These are phyloP conservation scores for Ceratocystiopsis sp. DNA, from an alignment of 2,329 filamentous ascomycete genomes.

Conservation along the genomic window DNA sequence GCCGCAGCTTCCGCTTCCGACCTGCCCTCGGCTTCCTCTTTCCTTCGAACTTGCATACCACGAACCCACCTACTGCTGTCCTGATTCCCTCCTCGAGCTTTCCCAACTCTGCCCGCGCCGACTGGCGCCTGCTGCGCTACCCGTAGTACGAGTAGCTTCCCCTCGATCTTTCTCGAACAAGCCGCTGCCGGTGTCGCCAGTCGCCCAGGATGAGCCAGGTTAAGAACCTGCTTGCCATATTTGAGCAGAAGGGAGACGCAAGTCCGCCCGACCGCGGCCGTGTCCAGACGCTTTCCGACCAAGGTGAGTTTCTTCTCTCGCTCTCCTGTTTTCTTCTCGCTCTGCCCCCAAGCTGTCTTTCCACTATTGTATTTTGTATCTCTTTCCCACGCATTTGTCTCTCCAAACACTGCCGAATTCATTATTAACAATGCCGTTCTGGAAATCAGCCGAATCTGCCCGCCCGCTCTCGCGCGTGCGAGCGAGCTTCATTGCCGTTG, in stretches of 20 bases:
- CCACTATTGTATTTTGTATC: conserved; percentile 1
- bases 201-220: conserved; percentile 46
- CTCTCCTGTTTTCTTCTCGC: conserved; percentile 1
- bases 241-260: conserved; percentile 53
- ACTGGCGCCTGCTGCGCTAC: background rate
- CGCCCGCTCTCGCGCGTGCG: conserved; percentile 59
- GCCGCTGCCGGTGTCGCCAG: background rate
- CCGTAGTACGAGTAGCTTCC: background rate
- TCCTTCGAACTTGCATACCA: too few species aligned
- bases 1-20: conserved; percentile 1
- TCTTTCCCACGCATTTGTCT: too few species aligned
- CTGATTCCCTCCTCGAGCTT: background rate
- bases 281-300: conserved; percentile 34
- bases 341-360: background rate
- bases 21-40: background rate
- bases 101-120: background rate
- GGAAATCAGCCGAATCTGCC: conserved; percentile 25
- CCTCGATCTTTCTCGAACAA: background rate
- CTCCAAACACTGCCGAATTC: too few species aligned
- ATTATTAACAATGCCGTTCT: too few species aligned
- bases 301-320: conserved; percentile 15
- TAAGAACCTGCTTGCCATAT: conserved; percentile 63
- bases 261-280: conserved; percentile 53
- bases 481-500: conserved; percentile 58
- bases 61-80: too few species aligned